phyloP scores from a whole-genome alignment of 495 filamentous ascomycete genomes.

The Collariella sp. region DNA sequence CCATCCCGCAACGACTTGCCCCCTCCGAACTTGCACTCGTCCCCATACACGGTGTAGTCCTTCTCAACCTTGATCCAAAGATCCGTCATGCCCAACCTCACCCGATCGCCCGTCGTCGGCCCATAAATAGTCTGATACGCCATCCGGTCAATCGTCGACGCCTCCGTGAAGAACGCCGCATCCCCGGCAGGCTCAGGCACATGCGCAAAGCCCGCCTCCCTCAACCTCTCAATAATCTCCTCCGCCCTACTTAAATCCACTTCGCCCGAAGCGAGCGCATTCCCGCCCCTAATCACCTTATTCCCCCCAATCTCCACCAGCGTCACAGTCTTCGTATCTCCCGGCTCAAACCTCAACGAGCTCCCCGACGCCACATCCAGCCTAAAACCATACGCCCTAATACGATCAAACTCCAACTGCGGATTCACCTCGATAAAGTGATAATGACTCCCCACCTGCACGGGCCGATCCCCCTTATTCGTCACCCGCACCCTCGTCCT shows the following conservation, averaged over 20 bases:
- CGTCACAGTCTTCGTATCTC: conserved; percentile 86
- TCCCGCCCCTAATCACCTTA: conserved; percentile 78
- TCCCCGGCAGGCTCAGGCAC: conserved; percentile 54
- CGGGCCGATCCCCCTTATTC: conserved; percentile 83
- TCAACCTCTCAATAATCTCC: conserved; percentile 58
- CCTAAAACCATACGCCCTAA: conserved; percentile 71
- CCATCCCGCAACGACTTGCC: conserved; percentile 92
- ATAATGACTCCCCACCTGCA: conserved; percentile 94
- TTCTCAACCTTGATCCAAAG: conserved; percentile 90
- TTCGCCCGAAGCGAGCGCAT: conserved; percentile 62
- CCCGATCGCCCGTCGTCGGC: conserved; percentile 77
- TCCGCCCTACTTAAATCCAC: conserved; percentile 54
- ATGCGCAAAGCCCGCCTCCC: conserved; percentile 69
- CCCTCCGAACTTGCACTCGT: conserved; percentile 93
- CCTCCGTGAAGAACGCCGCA: conserved; percentile 38
- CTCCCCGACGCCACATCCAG: conserved; percentile 90
- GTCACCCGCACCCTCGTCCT: conserved; percentile 67
- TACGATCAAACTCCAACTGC: conserved; percentile 83
- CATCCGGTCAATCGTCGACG: conserved; percentile 63
- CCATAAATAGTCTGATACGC: conserved; percentile 87
- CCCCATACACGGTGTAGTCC: conserved; percentile 76
- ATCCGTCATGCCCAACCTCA: conserved; percentile 75
- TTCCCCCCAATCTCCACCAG: conserved; percentile 84
- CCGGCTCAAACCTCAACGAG: conserved; percentile 90
- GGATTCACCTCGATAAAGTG: conserved; percentile 94